Evolutionary conservation across 2,329 filamentous ascomycete genomes (phyloP).

Genomic region (Colletotrichum sp.): DNA sequence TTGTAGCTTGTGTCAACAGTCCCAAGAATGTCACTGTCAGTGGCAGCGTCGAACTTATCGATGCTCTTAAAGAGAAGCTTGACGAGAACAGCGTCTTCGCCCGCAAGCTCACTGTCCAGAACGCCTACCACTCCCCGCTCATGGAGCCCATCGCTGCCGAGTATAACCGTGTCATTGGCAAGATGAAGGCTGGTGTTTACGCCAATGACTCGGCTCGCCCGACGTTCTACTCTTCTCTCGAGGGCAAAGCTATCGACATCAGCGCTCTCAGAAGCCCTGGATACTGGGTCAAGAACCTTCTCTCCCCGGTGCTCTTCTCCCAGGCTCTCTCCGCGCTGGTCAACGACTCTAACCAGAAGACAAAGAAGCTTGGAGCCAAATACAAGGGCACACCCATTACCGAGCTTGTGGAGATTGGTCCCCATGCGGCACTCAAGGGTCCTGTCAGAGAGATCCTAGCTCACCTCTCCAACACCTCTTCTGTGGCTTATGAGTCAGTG

Average conservation of each 20-base stretch:
- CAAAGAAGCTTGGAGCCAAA: not conserved
- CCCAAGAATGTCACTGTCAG: conserved; percentile 57
- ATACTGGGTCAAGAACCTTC: not conserved
- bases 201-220: not conserved
- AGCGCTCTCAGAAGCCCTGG: not conserved
- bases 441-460: not conserved
- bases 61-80: conserved; percentile 30
- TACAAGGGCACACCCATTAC: not conserved
- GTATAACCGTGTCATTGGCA: conserved; percentile 21
- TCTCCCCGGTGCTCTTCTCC: not conserved
- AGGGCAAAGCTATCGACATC: not conserved
- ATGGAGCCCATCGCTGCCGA: conserved; percentile 23
- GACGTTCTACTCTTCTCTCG: not conserved
- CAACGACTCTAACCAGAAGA: not conserved
- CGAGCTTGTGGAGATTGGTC: not conserved
- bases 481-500: not conserved
- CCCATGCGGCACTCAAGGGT: not conserved
- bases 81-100: conserved; percentile 11
- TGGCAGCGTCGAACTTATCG: conserved; percentile 11
- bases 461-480: not conserved
- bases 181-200: not conserved
- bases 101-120: conserved; percentile 21
- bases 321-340: not conserved
- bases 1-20: conserved; percentile 53
- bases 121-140: conserved; percentile 22